These are phyloP conservation scores for Puccinia horiana DNA, from an alignment of 1,284 basidiomycete species.

Conservation along the genomic window DNA sequence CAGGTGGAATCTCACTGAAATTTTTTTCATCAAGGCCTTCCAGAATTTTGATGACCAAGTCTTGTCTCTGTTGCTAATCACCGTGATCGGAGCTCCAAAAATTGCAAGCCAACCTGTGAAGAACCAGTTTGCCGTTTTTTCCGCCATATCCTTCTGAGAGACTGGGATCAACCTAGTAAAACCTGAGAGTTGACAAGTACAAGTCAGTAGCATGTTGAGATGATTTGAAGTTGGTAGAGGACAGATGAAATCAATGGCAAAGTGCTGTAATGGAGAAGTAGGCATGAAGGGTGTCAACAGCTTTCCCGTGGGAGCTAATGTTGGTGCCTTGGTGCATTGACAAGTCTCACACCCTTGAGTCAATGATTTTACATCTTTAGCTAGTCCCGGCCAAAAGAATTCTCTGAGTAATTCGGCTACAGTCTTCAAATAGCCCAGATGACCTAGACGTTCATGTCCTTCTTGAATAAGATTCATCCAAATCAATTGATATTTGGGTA, in stretches of 20 bases:
- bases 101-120: conserved; percentile 1
- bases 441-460: no score
- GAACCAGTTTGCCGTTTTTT: neutral
- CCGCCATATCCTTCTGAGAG: conserved; percentile 13
- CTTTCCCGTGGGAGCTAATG: no score
- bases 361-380: no score
- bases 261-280: neutral
- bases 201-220: conserved; percentile 3
- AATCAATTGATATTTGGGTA: no score
- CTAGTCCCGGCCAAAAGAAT: no score
- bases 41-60: conserved; percentile 10
- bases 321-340: no score
- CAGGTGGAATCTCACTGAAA: neutral
- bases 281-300: neutral
- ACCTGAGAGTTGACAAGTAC: neutral
- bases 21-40: neutral
- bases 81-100: neutral
- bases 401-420: no score
- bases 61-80: conserved; percentile 19
- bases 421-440: no score
- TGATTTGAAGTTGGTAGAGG: neutral
- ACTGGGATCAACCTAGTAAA: conserved; percentile 2
- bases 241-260: conserved; percentile 3
- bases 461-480: no score
- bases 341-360: no score